phyloP scores from a whole-genome alignment of 371 early-diverging fungal genomes.

The Apophysomyces trapeziformis region DNA sequence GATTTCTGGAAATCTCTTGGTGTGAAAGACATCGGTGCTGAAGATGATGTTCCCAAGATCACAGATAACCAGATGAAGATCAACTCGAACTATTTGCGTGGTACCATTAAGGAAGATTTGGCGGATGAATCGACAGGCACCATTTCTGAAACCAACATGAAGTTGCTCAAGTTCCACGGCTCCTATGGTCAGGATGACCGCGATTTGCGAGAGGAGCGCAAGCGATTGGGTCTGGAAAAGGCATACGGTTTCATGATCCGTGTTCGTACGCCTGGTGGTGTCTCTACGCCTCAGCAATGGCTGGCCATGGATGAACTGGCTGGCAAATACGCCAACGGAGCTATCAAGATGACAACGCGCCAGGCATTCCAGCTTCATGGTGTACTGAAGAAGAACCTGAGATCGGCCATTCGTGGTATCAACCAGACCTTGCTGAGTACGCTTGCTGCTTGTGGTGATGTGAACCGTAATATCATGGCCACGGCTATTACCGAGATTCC shows the following conservation, averaged over 20 bases:
- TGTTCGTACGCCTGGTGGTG: slow-evolving; percentile 92
- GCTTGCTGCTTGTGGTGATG: slow-evolving; percentile 96
- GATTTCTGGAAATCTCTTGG: slow-evolving; percentile 85
- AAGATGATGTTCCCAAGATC: slow-evolving; percentile 71
- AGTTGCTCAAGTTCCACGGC: slow-evolving; percentile 95
- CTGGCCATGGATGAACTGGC: slow-evolving; percentile 89
- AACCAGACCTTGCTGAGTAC: slow-evolving; percentile 88
- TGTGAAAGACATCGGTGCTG: slow-evolving; percentile 63
- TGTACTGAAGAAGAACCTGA: slow-evolving; percentile 87
- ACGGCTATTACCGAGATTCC: slow-evolving; percentile 83
- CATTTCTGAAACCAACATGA: slow-evolving; percentile 85
- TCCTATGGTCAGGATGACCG: slow-evolving; percentile 96
- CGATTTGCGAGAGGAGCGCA: slow-evolving; percentile 86
- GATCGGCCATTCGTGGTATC: slow-evolving; percentile 85
- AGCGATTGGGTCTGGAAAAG: slow-evolving; percentile 85
- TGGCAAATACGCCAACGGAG: slow-evolving; percentile 81
- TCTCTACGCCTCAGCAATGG: slow-evolving; percentile 88
- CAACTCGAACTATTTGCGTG: slow-evolving; percentile 88
- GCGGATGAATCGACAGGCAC: slow-evolving; percentile 85
- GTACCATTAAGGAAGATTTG: slow-evolving; percentile 87
- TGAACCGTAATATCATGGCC: slow-evolving; percentile 95
- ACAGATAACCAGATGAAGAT: slow-evolving; percentile 92
- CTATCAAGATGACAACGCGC: slow-evolving; percentile 92
- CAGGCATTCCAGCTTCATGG: slow-evolving; percentile 97
- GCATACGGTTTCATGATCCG: slow-evolving; percentile 96